Conservation (phyloP, 1,284 basidiomycete genomes). For the Cystobasidiaceae sp. region DNA sequence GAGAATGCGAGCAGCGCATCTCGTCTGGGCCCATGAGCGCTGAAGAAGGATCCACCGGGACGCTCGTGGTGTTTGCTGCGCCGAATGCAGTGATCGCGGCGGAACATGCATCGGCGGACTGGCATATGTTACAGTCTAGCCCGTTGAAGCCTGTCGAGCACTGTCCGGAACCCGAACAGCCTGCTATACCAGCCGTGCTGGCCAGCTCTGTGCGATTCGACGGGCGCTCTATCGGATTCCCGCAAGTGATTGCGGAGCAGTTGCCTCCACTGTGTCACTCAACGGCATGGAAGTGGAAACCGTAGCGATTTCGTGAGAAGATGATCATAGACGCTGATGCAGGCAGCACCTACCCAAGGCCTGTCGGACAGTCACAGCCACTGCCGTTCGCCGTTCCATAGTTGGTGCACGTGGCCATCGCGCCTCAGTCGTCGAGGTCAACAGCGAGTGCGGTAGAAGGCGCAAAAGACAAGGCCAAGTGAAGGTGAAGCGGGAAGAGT, state of each 20-base stretch:
- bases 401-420: conserved; percentile 23
- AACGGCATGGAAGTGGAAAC: not conserved
- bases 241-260: conserved; percentile 32
- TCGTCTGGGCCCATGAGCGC: conserved; percentile 10
- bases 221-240: conserved; percentile 33
- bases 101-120: conserved; percentile 30
- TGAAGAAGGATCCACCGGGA: not conserved
- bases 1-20: conserved; percentile 32
- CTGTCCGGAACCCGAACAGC: conserved; percentile 33
- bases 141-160: conserved; percentile 39
- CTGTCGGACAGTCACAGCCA: conserved; percentile 27
- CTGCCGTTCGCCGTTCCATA: conserved; percentile 16
- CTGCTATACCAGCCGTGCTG: conserved; percentile 15
- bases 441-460: too few relatives aligned
- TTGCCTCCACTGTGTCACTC: not conserved
- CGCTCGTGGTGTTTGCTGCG: conserved; percentile 12
- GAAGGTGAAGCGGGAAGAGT: too few relatives aligned
- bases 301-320: not conserved
- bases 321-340: not conserved
- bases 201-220: conserved; percentile 29
- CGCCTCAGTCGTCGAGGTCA: not conserved
- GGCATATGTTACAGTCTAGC: conserved; percentile 37
- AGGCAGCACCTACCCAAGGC: conserved; percentile 19
- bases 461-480: too few relatives aligned
- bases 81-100: conserved; percentile 5